phyloP scores from a whole-genome alignment of 1,284 basidiomycete species.

The Microbotryum lychnidis-dioicae region DNA sequence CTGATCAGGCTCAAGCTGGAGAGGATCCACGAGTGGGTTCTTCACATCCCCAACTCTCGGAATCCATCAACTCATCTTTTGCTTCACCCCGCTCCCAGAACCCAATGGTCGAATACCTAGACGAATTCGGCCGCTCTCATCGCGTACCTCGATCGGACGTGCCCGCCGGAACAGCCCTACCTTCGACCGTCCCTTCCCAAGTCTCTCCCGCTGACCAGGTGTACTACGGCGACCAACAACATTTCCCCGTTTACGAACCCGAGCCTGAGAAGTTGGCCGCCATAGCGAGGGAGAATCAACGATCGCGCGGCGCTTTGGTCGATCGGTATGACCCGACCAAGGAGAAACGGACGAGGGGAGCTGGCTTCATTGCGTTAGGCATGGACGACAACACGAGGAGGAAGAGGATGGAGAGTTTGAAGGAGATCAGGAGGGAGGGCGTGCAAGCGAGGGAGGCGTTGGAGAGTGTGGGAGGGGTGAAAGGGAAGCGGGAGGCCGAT shows the following conservation, averaged over 20 bases:
- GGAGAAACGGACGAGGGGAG: constrained; percentile 79
- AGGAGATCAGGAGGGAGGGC: constrained; percentile 55
- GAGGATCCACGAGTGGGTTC: background rate
- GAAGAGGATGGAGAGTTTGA: constrained; percentile 70
- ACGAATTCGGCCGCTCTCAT: constrained; percentile 72
- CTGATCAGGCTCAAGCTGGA: background rate
- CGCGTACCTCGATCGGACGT: constrained; percentile 64
- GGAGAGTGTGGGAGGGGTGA: constrained; percentile 52
- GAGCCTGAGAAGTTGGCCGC: constrained; percentile 53
- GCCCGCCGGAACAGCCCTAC: constrained; percentile 54
- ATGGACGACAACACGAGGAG: constrained; percentile 64
- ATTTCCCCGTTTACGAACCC: constrained; percentile 76
- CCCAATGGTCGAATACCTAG: constrained; percentile 71
- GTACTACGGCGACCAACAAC: constrained; percentile 57
- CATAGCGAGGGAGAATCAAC: constrained; percentile 37
- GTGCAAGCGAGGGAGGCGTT: constrained; percentile 53
- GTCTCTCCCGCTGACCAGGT: constrained; percentile 6
- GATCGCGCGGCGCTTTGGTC: constrained; percentile 46
- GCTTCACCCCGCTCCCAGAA: constrained; percentile 43
- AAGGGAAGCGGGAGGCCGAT: constrained; percentile 67
- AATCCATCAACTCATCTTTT: too few species aligned
- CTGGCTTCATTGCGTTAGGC: constrained; percentile 82
- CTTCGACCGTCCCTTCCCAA: constrained; percentile 42
- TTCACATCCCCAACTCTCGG: background rate
- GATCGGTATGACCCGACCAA: constrained; percentile 71